Evolutionary conservation across 805 yeast genomes (phyloP).

Genomic region (Kluyveromyces siamensis): DNA sequence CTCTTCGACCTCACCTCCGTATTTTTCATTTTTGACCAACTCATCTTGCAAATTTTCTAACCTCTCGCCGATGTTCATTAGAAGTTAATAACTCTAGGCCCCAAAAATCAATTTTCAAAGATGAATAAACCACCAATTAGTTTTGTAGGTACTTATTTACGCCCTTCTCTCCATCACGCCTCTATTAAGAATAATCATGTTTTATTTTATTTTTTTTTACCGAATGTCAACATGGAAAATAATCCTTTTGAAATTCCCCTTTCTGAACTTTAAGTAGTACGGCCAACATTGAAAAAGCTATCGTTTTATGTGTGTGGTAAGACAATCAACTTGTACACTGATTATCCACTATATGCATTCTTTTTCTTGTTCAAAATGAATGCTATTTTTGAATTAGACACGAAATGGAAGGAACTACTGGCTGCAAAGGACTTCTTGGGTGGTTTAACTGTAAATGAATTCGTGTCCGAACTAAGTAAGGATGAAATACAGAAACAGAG

Average conservation of each 20-base stretch:
- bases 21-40: constrained; percentile 15
- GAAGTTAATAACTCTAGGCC: background rate
- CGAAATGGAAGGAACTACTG: constrained; percentile 47
- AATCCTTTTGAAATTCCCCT: background rate
- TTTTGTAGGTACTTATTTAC: too few species aligned
- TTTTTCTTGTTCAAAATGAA: constrained; percentile 21
- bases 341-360: background rate
- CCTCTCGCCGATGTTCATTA: background rate
- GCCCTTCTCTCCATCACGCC: too few species aligned
- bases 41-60: constrained; percentile 40
- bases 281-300: too few species aligned
- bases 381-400: constrained; percentile 51
- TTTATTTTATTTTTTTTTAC: too few species aligned
- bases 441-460: constrained; percentile 67
- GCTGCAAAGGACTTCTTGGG: constrained; percentile 55
- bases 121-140: too few species aligned
- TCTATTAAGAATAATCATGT: too few species aligned
- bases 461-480: constrained; percentile 69
- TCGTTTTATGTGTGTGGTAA: too few species aligned
- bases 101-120: background rate
- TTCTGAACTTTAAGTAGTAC: background rate
- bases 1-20: constrained; percentile 11
- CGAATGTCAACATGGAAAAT: background rate
- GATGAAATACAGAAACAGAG: constrained; percentile 34
- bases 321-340: too few species aligned